Evolutionary conservation across 257 asterid genomes (phyloP).

Genomic region (Plectranthus barbatus): DNA sequence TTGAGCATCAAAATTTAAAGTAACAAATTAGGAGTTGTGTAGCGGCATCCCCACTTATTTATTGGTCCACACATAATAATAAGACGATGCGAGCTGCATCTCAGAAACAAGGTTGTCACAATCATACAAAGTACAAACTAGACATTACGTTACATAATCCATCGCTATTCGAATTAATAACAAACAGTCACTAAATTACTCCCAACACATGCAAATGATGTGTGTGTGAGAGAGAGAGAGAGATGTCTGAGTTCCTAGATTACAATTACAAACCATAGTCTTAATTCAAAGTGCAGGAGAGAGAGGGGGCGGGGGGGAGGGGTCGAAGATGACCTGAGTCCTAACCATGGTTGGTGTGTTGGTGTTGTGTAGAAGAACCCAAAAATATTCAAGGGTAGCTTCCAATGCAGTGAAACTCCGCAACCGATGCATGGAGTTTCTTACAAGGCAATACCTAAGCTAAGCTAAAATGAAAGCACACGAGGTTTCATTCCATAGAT

Average conservation of each 20-base stretch:
- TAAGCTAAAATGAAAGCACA: background rate
- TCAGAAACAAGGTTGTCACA: background rate
- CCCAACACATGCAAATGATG: constrained; percentile 16
- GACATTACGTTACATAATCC: constrained; percentile 12
- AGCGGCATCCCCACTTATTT: too few relatives aligned
- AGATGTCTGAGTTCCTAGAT: constrained; percentile 26
- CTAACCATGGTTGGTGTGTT: constrained; percentile 65
- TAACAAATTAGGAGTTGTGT: too few relatives aligned
- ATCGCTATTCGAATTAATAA: constrained; percentile 16
- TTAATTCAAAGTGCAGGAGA: constrained; percentile 25
- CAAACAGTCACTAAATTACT: constrained; percentile 25
- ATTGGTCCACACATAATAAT: too few relatives aligned
- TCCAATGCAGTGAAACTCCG: constrained; percentile 56
- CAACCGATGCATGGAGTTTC: constrained; percentile 48
- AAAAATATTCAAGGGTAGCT: constrained; percentile 51
- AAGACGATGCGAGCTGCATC: background rate
- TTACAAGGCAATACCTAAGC: constrained; percentile 14
- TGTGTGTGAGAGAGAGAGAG: too few relatives aligned
- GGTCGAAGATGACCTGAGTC: constrained; percentile 52
- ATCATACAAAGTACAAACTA: background rate
- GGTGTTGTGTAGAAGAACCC: constrained; percentile 51
- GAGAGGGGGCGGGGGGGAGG: background rate
- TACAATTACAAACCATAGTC: constrained; percentile 44
- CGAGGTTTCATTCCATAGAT: background rate
- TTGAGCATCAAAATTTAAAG: too few relatives aligned